These are phyloP conservation scores for Neoarthrinium moseri DNA, from an alignment of 2,329 filamentous ascomycete genomes.

Conservation along the genomic window DNA sequence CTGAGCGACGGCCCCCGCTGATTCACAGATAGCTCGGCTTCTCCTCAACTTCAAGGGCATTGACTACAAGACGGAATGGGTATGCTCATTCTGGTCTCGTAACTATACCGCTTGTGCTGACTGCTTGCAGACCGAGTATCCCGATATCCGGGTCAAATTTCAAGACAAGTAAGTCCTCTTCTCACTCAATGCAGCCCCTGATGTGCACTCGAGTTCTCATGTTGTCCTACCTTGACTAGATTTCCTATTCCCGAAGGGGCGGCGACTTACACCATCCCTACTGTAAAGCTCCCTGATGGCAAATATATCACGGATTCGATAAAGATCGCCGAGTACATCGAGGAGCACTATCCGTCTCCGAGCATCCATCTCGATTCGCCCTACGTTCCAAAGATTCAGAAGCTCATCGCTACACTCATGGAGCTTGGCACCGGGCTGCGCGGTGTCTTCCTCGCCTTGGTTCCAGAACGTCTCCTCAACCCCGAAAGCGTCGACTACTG, in stretches of 20 bases:
- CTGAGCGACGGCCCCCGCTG: no score
- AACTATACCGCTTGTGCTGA: slow-evolving; percentile 4
- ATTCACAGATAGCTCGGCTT: slow-evolving; percentile 58
- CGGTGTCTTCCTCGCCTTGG: slow-evolving; percentile 42
- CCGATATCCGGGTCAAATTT: slow-evolving; percentile 58
- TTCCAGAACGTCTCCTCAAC: slow-evolving; percentile 52
- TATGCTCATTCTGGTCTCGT: slow-evolving; percentile 15
- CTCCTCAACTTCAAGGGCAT: slow-evolving; percentile 67
- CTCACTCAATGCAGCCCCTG: not conserved
- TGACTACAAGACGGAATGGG: slow-evolving; percentile 67
- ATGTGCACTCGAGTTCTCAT: not conserved
- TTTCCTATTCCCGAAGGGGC: slow-evolving; percentile 46
- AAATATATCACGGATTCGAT: slow-evolving; percentile 64
- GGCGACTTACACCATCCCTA: slow-evolving; percentile 27
- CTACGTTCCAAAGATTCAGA: slow-evolving; percentile 42
- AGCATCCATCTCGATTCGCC: slow-evolving; percentile 57
- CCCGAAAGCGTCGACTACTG: slow-evolving; percentile 55
- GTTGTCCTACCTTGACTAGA: slow-evolving; percentile 36
- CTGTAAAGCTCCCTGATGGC: slow-evolving; percentile 43
- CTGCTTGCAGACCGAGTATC: slow-evolving; percentile 54
- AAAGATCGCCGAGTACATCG: slow-evolving; percentile 58
- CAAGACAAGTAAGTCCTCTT: slow-evolving; percentile 45
- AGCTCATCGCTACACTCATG: slow-evolving; percentile 32
- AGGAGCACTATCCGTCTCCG: slow-evolving; percentile 57
- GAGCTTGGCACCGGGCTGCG: slow-evolving; percentile 22